These are phyloP conservation scores for Phytophthora fragariaefolia DNA, from an alignment of 352 stramenopile genomes.

Conservation along the genomic window DNA sequence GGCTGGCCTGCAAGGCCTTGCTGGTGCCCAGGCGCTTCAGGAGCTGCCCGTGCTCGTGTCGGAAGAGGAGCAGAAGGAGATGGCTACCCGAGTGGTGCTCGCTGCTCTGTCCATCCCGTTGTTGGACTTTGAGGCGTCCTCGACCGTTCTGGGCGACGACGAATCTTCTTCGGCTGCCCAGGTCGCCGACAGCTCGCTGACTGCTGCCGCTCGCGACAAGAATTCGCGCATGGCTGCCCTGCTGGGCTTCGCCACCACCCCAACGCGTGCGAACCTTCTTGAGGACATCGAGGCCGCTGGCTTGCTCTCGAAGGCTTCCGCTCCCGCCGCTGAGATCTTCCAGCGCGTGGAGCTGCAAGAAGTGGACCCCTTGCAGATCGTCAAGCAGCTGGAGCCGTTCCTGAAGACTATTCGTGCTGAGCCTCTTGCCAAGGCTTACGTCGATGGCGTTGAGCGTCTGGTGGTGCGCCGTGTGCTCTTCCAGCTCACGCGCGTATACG, in stretches of 20 bases:
- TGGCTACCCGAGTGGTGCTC: slow-evolving; percentile 93
- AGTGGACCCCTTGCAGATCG: slow-evolving; percentile 81
- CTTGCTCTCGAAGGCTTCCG: slow-evolving; percentile 66
- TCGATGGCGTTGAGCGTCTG: slow-evolving; percentile 66
- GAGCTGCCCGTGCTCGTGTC: slow-evolving; percentile 59
- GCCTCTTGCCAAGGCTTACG: slow-evolving; percentile 59
- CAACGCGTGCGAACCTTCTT: slow-evolving; percentile 92
- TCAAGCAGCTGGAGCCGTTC: slow-evolving; percentile 71
- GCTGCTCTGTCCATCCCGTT: slow-evolving; percentile 94
- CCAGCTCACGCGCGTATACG: slow-evolving; percentile 88
- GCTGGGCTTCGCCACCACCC: slow-evolving; percentile 87
- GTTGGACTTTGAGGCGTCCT: slow-evolving; percentile 66
- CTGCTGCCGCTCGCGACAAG: slow-evolving; percentile 88
- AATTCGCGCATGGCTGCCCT: slow-evolving; percentile 94
- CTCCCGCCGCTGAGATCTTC: slow-evolving; percentile 71
- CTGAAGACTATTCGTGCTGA: slow-evolving; percentile 53
- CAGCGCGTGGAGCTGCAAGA: slow-evolving; percentile 70
- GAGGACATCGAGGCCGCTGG: slow-evolving; percentile 87
- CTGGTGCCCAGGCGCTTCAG: slow-evolving; percentile 46
- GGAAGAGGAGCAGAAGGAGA: slow-evolving; percentile 78
- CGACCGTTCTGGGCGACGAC: slow-evolving; percentile 64
- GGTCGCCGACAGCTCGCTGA: slow-evolving; percentile 41
- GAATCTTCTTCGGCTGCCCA: slow-evolving; percentile 67
- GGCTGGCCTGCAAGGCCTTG: slow-evolving; percentile 80
- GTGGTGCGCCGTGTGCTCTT: slow-evolving; percentile 83